phyloP scores from a whole-genome alignment of 331 rosid species.

The Arachis monticola region DNA sequence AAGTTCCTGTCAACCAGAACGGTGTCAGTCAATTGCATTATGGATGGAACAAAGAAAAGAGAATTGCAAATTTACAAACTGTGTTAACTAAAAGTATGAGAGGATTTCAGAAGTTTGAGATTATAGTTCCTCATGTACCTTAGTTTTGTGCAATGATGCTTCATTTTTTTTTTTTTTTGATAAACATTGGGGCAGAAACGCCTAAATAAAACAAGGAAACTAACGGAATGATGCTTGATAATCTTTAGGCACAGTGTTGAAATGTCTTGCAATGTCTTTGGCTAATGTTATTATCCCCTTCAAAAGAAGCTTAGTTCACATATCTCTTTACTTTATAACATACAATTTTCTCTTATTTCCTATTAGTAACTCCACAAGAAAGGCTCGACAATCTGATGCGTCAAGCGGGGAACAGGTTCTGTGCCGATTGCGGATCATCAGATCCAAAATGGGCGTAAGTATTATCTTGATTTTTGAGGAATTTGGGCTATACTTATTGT shows the following conservation, averaged over 20 bases:
- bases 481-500: constrained; percentile 4
- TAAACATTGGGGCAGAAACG: no score
- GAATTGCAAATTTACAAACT: not conserved
- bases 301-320: not conserved
- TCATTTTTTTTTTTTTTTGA: no score
- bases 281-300: not conserved
- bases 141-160: not conserved
- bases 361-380: constrained; percentile 63
- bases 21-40: not conserved
- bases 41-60: not conserved
- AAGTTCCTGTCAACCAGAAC: not conserved
- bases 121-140: not conserved
- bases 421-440: constrained; percentile 94
- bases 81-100: not conserved
- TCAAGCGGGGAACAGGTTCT: constrained; percentile 69
- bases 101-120: not conserved
- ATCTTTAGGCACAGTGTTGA: not conserved
- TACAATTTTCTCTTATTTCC: constrained; percentile 24
- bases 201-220: no score
- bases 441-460: constrained; percentile 99
- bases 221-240: not conserved
- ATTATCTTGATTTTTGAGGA: constrained; percentile 15
- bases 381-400: constrained; percentile 69
- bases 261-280: not conserved
- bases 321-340: not conserved